These are phyloP conservation scores for Nematodospora anomalae DNA, from an alignment of 1,139 yeast species.

Conservation along the genomic window DNA sequence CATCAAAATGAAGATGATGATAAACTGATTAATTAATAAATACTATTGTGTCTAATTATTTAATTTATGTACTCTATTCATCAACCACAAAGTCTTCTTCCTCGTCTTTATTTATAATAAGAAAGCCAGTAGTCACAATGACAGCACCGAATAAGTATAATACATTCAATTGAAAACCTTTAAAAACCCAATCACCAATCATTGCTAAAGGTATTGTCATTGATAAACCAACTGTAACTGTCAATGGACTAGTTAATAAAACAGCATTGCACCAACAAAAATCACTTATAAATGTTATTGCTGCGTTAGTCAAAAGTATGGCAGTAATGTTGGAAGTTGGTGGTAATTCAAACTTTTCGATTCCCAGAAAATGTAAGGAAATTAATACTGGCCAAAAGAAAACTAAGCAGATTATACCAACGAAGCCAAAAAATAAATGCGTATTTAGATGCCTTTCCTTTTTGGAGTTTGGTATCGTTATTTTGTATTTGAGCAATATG, in stretches of 20 bases:
- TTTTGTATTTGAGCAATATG: slow-evolving; percentile 71
- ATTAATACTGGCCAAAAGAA: slow-evolving; percentile 83
- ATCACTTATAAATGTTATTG: slow-evolving; percentile 81
- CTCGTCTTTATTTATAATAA: slow-evolving; percentile 78
- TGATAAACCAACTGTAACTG: slow-evolving; percentile 92
- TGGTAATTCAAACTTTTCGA: slow-evolving; percentile 76
- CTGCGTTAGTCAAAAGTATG: slow-evolving; percentile 63
- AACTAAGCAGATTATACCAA: slow-evolving; percentile 76
- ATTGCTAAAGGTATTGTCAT: slow-evolving; percentile 93
- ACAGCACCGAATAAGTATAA: slow-evolving; percentile 77
- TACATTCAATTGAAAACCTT: slow-evolving; percentile 58
- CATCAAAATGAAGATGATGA: too few species aligned
- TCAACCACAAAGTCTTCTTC: slow-evolving; percentile 50
- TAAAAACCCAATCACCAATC: slow-evolving; percentile 81
- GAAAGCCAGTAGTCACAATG: slow-evolving; percentile 78
- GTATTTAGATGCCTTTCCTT: slow-evolving; percentile 78
- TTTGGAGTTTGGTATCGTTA: slow-evolving; percentile 43
- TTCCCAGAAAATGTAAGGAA: slow-evolving; percentile 57
- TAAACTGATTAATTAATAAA: too few species aligned
- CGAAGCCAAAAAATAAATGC: slow-evolving; percentile 89
- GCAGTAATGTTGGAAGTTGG: slow-evolving; percentile 49
- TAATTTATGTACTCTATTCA: slow-evolving; percentile 7
- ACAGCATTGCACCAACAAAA: slow-evolving; percentile 96
- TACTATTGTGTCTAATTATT: background rate
- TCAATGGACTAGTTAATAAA: slow-evolving; percentile 86